Percentiles rank a stretch among this genome's conserved stretches.
Conservation (phyloP, 1,284 basidiomycete genomes). For the Ganoderma resinaceum region DNA sequence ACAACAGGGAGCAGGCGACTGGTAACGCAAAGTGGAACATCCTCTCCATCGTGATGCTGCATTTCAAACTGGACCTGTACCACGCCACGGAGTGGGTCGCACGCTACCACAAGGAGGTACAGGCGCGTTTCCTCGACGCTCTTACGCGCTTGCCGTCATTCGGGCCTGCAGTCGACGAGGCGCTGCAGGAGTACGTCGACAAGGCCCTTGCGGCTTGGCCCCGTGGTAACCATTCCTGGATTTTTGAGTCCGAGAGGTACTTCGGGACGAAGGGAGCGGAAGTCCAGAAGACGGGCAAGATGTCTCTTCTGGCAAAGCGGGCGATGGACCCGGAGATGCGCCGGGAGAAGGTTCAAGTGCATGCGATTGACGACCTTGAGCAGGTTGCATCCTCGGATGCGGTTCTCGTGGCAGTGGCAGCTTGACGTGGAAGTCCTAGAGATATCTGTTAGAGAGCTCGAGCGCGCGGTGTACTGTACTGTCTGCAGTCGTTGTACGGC, state of each 20-base stretch:
- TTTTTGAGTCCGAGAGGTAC: conserved; percentile 44
- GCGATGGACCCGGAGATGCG: background rate
- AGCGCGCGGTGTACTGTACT: no score
- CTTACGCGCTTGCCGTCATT: conserved; percentile 25
- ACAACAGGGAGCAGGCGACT: conserved; percentile 45
- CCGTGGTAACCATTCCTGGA: conserved; percentile 44
- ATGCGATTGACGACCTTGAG: background rate
- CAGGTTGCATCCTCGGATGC: no score
- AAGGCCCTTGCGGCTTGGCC: conserved; percentile 40
- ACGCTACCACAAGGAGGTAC: conserved; percentile 36
- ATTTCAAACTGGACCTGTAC: conserved; percentile 38
- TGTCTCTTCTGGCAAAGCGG: conserved; percentile 16
- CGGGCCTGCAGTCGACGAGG: conserved; percentile 14
- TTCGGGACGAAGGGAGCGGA: conserved; percentile 39
- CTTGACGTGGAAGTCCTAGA: background rate
- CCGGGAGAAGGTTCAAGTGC: background rate
- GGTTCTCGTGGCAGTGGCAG: no score
- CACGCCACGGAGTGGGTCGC: conserved; percentile 42
- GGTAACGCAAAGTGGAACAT: conserved; percentile 45
- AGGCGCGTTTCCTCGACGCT: conserved; percentile 37
- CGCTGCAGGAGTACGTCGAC: conserved; percentile 37
- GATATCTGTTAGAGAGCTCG: no score
- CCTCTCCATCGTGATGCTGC: conserved; percentile 41
- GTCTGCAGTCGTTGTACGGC: no score
- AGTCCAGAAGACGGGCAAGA: conserved; percentile 24